These are phyloP conservation scores for Lactarius tabidus DNA, from an alignment of 768 basidiomycete genomes.

Conservation along the genomic window DNA sequence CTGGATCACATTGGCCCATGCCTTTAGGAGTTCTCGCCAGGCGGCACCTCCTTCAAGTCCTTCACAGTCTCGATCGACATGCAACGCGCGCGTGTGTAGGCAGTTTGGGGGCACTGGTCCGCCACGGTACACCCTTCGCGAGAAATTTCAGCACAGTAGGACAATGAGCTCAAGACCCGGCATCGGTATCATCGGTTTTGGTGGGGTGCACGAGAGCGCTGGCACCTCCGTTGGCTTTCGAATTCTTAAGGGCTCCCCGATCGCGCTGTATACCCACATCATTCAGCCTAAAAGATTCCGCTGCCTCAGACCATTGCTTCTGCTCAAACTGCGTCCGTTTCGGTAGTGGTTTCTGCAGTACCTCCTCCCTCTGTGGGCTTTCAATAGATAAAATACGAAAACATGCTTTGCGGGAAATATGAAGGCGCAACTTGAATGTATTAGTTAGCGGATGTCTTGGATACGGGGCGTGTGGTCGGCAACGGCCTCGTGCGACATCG, in stretches of 20 bases:
- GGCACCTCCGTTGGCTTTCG: slow-evolving; percentile 60
- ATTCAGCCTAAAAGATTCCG: slow-evolving; percentile 71
- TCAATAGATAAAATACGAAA: too few species aligned
- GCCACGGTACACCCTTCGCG: slow-evolving; percentile 93
- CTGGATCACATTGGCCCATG: slow-evolving; percentile 94
- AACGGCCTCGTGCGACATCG: too few species aligned
- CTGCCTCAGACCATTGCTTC: slow-evolving; percentile 40
- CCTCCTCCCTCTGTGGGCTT: slow-evolving; percentile 38
- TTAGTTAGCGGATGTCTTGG: background rate
- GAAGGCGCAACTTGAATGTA: background rate
- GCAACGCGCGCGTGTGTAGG: slow-evolving; percentile 48
- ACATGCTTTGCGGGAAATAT: slow-evolving; percentile 61
- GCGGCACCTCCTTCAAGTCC: slow-evolving; percentile 97
- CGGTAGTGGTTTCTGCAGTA: too few species aligned
- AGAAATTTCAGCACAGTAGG: slow-evolving; percentile 98
- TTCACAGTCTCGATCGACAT: slow-evolving; percentile 99
- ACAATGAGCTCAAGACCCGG: slow-evolving; percentile 95
- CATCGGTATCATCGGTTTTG: slow-evolving; percentile 84
- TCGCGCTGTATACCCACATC: slow-evolving; percentile 68
- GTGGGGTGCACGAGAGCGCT: slow-evolving; percentile 51
- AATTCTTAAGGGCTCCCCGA: slow-evolving; percentile 78
- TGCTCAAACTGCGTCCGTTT: slow-evolving; percentile 23
- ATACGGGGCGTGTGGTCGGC: background rate
- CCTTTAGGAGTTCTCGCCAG: slow-evolving; percentile 96
- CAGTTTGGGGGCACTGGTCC: slow-evolving; percentile 82